Percentiles rank a stretch among this genome's conserved stretches.
These are phyloP conservation scores for Phytophthora crassamura DNA, from an alignment of 352 stramenopile species.

Conservation along the genomic window DNA sequence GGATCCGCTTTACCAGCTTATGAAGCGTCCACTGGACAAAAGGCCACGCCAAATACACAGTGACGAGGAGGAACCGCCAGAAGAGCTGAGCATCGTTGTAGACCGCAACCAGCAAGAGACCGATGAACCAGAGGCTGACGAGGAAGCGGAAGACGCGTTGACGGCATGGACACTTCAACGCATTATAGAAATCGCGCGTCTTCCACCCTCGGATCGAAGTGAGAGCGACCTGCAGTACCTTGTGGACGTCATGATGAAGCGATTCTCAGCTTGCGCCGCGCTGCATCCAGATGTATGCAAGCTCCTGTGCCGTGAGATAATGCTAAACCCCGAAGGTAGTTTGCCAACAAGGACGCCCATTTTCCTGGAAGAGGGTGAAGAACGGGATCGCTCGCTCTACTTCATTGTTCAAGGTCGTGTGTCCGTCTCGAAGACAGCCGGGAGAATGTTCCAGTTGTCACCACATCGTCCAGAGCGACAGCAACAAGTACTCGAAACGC, in stretches of 20 bases:
- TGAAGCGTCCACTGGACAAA: slow-evolving; percentile 9
- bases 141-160: slow-evolving; percentile 25
- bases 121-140: slow-evolving; percentile 1
- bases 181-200: slow-evolving; percentile 36
- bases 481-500: slow-evolving; percentile 9
- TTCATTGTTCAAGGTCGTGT: slow-evolving; percentile 43
- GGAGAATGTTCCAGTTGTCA: slow-evolving; percentile 32
- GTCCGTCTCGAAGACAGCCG: slow-evolving; percentile 30
- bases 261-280: slow-evolving; percentile 48
- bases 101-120: slow-evolving; percentile 14
- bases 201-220: slow-evolving; percentile 25
- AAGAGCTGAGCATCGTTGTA: slow-evolving; percentile 2
- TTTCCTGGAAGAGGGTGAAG: slow-evolving; percentile 39
- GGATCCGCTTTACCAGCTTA: slow-evolving; percentile 24
- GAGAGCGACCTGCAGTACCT: slow-evolving; percentile 51
- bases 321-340: slow-evolving; percentile 23
- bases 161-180: slow-evolving; percentile 33
- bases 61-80: slow-evolving; percentile 8
- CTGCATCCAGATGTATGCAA: slow-evolving; percentile 47
- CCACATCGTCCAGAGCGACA: slow-evolving; percentile 1
- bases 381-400: slow-evolving; percentile 22
- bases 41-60: not conserved
- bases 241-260: slow-evolving; percentile 49
- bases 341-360: slow-evolving; percentile 35
- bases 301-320: slow-evolving; percentile 42